These are phyloP conservation scores for Ganoderma lucidum DNA, from an alignment of 1,284 basidiomycete species.

Conservation along the genomic window DNA sequence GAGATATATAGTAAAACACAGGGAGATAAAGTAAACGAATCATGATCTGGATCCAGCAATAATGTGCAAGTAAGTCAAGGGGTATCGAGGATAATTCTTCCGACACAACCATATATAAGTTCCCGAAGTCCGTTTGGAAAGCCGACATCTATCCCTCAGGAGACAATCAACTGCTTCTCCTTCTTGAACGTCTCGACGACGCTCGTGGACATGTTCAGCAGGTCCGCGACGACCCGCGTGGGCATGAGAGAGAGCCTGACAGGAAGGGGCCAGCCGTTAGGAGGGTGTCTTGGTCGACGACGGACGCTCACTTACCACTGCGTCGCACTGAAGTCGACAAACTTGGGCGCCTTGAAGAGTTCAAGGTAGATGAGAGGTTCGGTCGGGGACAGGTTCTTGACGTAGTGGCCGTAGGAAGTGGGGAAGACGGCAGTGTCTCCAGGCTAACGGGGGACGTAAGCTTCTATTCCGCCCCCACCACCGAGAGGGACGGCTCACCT, in stretches of 20 bases:
- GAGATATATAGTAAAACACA: not conserved
- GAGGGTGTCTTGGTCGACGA: too few species aligned
- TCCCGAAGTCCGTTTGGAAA: not conserved
- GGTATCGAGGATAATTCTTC: not conserved
- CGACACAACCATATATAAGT: too few species aligned
- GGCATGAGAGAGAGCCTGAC: slow-evolving; percentile 44
- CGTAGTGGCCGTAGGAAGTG: slow-evolving; percentile 39
- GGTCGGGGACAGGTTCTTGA: slow-evolving; percentile 40
- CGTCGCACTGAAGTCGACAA: slow-evolving; percentile 40
- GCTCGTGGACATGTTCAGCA: slow-evolving; percentile 39
- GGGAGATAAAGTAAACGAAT: not conserved
- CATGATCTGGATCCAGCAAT: not conserved
- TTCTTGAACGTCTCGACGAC: slow-evolving; percentile 36
- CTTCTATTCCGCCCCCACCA: not conserved
- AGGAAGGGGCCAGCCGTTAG: not conserved
- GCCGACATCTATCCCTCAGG: slow-evolving; percentile 22
- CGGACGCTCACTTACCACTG: slow-evolving; percentile 27
- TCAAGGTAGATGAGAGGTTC: slow-evolving; percentile 41
- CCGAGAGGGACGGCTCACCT: slow-evolving; percentile 22
- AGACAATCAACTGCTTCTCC: slow-evolving; percentile 40
- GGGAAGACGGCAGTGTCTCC: slow-evolving; percentile 42
- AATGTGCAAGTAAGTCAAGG: not conserved
- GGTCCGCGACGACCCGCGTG: slow-evolving; percentile 43
- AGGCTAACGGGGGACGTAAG: slow-evolving; percentile 21
- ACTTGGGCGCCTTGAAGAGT: slow-evolving; percentile 39